Percentiles rank a stretch among this genome's conserved stretches.
These are phyloP conservation scores for Skeletonema marinoi DNA, from an alignment of 108 stramenopile genomes.

Conservation along the genomic window DNA sequence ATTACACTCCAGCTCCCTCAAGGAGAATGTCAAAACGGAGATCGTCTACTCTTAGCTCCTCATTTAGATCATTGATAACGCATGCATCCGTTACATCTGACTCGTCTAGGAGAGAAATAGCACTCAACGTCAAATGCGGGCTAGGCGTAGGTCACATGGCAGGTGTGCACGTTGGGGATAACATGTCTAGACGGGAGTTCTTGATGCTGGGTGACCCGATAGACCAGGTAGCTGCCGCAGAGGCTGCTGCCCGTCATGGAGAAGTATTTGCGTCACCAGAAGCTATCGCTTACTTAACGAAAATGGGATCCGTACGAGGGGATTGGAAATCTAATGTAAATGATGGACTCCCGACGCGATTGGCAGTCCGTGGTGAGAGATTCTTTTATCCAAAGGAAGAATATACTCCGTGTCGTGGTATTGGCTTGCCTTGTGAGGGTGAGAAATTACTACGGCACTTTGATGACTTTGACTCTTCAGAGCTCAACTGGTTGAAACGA, in stretches of 20 bases:
- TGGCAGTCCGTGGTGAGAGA: slow-evolving; percentile 16
- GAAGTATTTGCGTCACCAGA: slow-evolving; percentile 55
- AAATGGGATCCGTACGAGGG: slow-evolving; percentile 7
- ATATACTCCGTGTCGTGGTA: slow-evolving; percentile 8
- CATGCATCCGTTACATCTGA: too few relatives aligned
- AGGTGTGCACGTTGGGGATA: slow-evolving; percentile 48
- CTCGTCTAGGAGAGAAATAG: slow-evolving; percentile 5
- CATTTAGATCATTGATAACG: background rate
- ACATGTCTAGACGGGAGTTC: slow-evolving; percentile 44
- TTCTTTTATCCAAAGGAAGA: slow-evolving; percentile 9
- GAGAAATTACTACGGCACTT: slow-evolving; percentile 15
- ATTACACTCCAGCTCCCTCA: slow-evolving; percentile 31
- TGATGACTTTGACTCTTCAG: slow-evolving; percentile 45
- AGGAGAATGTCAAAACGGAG: background rate
- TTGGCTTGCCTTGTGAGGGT: slow-evolving; percentile 23
- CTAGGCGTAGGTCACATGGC: slow-evolving; percentile 52
- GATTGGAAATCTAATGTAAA: slow-evolving; percentile 7
- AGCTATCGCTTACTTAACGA: slow-evolving; percentile 14
- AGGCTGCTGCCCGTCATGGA: slow-evolving; percentile 39
- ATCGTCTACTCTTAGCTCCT: background rate
- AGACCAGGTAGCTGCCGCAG: slow-evolving; percentile 55
- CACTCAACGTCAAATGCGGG: slow-evolving; percentile 69
- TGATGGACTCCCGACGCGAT: slow-evolving; percentile 15
- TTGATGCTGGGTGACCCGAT: slow-evolving; percentile 61
- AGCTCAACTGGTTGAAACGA: slow-evolving; percentile 44